A percentile compares a stretch with the other conserved stretches of the same genome.
Conservation (phyloP, 2,329 filamentous ascomycete species). For the Penicillium sp. region DNA sequence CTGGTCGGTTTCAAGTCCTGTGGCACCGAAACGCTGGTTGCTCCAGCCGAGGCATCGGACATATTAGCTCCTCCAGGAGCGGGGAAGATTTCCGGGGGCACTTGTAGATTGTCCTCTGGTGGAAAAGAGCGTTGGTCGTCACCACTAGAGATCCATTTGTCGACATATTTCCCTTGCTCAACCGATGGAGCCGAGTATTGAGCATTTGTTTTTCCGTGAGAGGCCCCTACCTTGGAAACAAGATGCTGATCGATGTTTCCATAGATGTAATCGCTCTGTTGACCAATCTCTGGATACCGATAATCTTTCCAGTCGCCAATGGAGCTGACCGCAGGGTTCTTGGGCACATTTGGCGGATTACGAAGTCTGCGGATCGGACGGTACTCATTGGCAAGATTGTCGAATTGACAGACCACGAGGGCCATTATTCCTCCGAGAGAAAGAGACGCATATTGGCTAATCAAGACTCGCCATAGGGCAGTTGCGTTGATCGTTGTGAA, state of each 20-base stretch:
- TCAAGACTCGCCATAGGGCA: slow-evolving; percentile 1
- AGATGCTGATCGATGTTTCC: background rate
- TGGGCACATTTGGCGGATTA: background rate
- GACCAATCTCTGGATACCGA: background rate
- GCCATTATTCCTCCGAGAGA: background rate
- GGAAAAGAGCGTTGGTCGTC: background rate
- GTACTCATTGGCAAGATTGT: background rate
- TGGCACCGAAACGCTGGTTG: background rate
- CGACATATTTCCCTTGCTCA: background rate
- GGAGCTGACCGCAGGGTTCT: background rate
- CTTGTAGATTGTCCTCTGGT: background rate
- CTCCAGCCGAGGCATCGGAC: background rate
- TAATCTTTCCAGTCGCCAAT: background rate
- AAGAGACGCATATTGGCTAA: background rate
- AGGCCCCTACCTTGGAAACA: background rate
- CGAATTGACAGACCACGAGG: slow-evolving; percentile 3
- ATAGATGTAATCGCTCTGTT: background rate
- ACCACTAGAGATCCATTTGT: background rate
- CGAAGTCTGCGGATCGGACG: slow-evolving; percentile 3
- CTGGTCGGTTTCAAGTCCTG: background rate
- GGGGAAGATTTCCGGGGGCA: no score
- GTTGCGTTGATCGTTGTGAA: background rate
- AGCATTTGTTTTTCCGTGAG: background rate
- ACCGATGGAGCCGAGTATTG: background rate
- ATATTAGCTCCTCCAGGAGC: background rate